Base-by-base conservation (phyloP, 1,284 basidiomycete genomes). In the Pseudozyma thailandica region DNA sequence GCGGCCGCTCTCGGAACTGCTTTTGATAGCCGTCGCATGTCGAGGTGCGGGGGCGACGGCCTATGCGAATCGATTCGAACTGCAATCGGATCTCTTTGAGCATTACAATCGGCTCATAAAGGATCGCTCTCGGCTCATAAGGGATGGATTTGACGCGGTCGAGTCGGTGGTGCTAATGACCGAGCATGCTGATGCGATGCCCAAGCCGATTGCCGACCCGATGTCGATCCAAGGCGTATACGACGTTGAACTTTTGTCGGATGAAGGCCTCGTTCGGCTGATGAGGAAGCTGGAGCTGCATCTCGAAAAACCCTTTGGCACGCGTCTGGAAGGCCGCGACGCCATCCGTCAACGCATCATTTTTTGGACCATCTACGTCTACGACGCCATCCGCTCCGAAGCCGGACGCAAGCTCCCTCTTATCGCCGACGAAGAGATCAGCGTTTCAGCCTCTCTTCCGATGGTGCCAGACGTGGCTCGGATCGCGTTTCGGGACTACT, bases 331-430 rank as follows among this genome's bases (percentile, higher is more conserved):
- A 42, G 65, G 65, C 8, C 43, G 54, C 10, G 54, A 63, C 38
- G 37, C 31, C 3, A 44, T 69, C 6, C 53, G 65, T 1, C 65
- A 69, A 30, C 26, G 55, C 4, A 54, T 62, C 28, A 12, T 69
- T 10, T 69, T 69, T 38, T 69, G 65, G 65, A 52, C 55, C n/a
- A 49, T 69, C 9, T 69, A 58, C 43, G 53, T 69, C 5, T 63
- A 54, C n/a, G 65, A 69, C n/a, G 65, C 65, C 6, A 62, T 69
- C n/a, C 65, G 59, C 13, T 50, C 59, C 3, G 50, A 58, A 46
- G 65, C 59, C 6, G 50, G 54, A 16, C 58, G 65, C 10, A 58
- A 37, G 4, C 10, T 59, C 10, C 59, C 58, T 8, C 50, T 69
- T 3, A 58, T 69, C 20, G 27, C 38, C 1, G 50, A 62, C 4